Percentiles rank a stretch among this genome's conserved stretches.
phyloP scores from a whole-genome alignment of 1,284 basidiomycete species.

The Ceratobasidium sp. region DNA sequence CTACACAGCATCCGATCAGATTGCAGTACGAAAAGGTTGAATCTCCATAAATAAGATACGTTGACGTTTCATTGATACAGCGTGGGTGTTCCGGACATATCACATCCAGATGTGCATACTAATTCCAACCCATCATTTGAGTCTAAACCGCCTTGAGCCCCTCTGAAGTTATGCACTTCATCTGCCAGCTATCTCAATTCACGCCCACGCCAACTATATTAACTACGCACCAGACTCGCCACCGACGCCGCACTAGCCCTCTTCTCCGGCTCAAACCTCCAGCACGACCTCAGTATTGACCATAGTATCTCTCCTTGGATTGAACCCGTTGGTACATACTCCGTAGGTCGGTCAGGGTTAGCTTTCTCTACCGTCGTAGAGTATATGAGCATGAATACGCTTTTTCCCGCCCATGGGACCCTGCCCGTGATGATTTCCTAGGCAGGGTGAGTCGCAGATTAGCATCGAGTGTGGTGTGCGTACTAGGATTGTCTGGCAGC shows the following conservation, averaged over 20 bases:
- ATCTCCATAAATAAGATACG: too few relatives aligned
- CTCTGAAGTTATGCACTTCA: too few relatives aligned
- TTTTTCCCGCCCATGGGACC: background rate
- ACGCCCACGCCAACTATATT: too few relatives aligned
- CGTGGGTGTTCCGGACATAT: too few relatives aligned
- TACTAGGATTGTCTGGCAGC: background rate
- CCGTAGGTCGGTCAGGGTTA: background rate
- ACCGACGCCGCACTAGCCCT: background rate
- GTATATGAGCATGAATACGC: background rate
- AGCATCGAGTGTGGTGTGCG: background rate
- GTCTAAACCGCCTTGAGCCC: too few relatives aligned
- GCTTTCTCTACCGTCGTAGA: background rate
- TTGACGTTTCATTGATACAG: too few relatives aligned
- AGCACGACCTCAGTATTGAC: background rate
- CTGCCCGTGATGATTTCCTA: background rate
- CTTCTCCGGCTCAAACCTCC: background rate
- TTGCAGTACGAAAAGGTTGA: too few relatives aligned
- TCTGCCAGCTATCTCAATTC: too few relatives aligned
- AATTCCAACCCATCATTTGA: too few relatives aligned
- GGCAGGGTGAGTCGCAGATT: too few relatives aligned
- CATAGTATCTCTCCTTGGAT: background rate
- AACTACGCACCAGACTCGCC: background rate
- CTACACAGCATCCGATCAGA: too few relatives aligned
- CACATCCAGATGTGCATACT: too few relatives aligned
- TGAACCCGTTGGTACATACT: background rate